Conservation (phyloP, 2,329 filamentous ascomycete species). For the Moelleriella libera region DNA sequence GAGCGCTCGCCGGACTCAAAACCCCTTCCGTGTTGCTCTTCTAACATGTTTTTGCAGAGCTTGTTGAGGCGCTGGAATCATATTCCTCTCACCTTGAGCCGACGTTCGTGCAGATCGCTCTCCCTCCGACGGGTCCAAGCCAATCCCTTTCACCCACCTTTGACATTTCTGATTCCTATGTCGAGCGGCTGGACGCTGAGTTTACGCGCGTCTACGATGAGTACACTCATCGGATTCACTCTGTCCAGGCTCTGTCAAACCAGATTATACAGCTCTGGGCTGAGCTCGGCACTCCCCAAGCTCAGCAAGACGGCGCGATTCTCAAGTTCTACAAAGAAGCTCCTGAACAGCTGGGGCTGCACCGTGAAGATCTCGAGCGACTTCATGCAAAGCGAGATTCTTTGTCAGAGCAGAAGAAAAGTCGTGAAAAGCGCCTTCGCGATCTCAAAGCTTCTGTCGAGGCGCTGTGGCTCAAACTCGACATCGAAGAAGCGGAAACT, state of each 20-base stretch:
- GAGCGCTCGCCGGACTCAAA: conserved; percentile 17
- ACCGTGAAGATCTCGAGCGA: conserved; percentile 68
- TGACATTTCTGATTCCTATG: conserved; percentile 83
- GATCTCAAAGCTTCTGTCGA: conserved; percentile 72
- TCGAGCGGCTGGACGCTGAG: conserved; percentile 73
- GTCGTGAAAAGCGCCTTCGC: conserved; percentile 60
- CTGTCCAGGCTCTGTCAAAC: conserved; percentile 61
- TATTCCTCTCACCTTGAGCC: conserved; percentile 93
- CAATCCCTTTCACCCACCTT: conserved; percentile 69
- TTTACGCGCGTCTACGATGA: conserved; percentile 95
- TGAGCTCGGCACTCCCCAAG: conserved; percentile 85
- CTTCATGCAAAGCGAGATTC: conserved; percentile 66
- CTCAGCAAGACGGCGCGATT: conserved; percentile 76
- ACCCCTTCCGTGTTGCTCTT: too few species aligned
- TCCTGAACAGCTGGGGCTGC: conserved; percentile 86
- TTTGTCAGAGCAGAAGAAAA: conserved; percentile 76
- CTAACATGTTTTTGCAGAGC: conserved; percentile 40
- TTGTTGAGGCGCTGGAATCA: conserved; percentile 84
- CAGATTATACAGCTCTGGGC: conserved; percentile 92
- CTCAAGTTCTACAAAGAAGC: conserved; percentile 82
- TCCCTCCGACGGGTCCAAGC: conserved; percentile 70
- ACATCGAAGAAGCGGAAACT: conserved; percentile 67
- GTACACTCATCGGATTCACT: conserved; percentile 69
- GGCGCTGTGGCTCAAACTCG: conserved; percentile 75
- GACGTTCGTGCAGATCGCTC: conserved; percentile 69